These are phyloP conservation scores for Diplodia seriata DNA, from an alignment of 2,329 filamentous ascomycete genomes.

Conservation along the genomic window DNA sequence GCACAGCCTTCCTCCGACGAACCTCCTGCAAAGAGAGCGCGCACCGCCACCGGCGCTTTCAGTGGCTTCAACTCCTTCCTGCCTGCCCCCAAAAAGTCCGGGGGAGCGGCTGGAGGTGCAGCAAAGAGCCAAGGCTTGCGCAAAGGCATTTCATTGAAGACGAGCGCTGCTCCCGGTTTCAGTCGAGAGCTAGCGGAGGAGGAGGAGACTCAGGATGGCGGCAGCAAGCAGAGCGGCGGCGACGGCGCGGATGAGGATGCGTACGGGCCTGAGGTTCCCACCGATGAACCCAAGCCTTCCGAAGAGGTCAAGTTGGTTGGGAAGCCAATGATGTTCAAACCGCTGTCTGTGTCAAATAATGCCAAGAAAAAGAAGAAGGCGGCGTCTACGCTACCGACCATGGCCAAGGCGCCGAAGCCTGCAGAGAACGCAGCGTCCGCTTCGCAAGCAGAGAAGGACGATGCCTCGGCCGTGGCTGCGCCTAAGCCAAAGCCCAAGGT, in stretches of 20 bases:
- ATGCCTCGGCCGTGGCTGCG: background rate
- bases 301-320: slow-evolving; percentile 71
- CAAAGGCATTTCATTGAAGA: slow-evolving; percentile 77
- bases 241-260: slow-evolving; percentile 3
- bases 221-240: slow-evolving; percentile 35
- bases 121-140: slow-evolving; percentile 49
- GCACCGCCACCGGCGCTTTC: slow-evolving; percentile 70
- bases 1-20: slow-evolving; percentile 41
- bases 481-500: slow-evolving; percentile 60
- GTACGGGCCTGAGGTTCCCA: slow-evolving; percentile 6
- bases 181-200: slow-evolving; percentile 63
- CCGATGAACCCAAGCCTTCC: slow-evolving; percentile 57
- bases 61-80: slow-evolving; percentile 86
- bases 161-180: slow-evolving; percentile 82
- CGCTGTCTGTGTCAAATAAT: slow-evolving; percentile 81
- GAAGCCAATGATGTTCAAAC: slow-evolving; percentile 87
- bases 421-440: background rate
- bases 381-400: background rate
- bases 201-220: slow-evolving; percentile 46
- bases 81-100: slow-evolving; percentile 75
- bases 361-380: slow-evolving; percentile 69
- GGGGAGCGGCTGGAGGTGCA: slow-evolving; percentile 39
- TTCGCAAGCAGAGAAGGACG: background rate
- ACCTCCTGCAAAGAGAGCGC: slow-evolving; percentile 75
- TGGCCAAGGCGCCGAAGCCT: slow-evolving; percentile 3